Conservation (phyloP, 2,329 filamentous ascomycete genomes). For the Ophiocordyceps unilateralis region DNA sequence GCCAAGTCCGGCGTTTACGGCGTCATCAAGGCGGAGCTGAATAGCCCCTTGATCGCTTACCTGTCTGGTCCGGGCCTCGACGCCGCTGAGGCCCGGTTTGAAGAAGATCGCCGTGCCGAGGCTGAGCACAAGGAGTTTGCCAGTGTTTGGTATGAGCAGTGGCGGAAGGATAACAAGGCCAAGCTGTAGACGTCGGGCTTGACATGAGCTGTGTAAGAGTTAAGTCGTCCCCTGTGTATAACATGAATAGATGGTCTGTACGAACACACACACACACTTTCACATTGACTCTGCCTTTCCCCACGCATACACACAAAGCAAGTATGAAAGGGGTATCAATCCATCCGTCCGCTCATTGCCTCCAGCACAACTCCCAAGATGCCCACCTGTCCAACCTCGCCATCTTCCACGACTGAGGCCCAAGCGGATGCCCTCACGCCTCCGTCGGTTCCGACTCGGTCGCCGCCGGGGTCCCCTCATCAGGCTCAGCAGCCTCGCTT, state of each 20-base stretch:
- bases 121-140: conserved; percentile 24
- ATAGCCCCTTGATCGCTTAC: conserved; percentile 42
- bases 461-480: not conserved
- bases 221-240: too few species aligned
- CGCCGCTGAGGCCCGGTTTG: conserved; percentile 30
- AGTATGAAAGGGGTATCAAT: conserved; percentile 7
- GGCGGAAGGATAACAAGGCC: conserved; percentile 22
- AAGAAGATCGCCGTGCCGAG: conserved; percentile 20
- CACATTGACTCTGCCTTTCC: too few species aligned
- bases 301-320: conserved; percentile 1
- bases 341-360: not conserved
- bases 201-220: not conserved
- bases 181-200: conserved; percentile 20
- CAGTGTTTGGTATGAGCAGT: conserved; percentile 31
- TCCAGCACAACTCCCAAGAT: not conserved
- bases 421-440: conserved; percentile 1
- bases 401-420: not conserved
- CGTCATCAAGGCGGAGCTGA: conserved; percentile 59
- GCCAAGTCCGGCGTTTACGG: conserved; percentile 51
- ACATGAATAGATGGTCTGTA: not conserved
- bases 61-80: conserved; percentile 35
- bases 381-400: not conserved
- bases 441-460: not conserved
- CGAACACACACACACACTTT: too few species aligned
- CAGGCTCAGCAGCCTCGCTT: conserved; percentile 3